phyloP scores from a whole-genome alignment of 2,329 filamentous ascomycete species.

The Botrytis squamosa region DNA sequence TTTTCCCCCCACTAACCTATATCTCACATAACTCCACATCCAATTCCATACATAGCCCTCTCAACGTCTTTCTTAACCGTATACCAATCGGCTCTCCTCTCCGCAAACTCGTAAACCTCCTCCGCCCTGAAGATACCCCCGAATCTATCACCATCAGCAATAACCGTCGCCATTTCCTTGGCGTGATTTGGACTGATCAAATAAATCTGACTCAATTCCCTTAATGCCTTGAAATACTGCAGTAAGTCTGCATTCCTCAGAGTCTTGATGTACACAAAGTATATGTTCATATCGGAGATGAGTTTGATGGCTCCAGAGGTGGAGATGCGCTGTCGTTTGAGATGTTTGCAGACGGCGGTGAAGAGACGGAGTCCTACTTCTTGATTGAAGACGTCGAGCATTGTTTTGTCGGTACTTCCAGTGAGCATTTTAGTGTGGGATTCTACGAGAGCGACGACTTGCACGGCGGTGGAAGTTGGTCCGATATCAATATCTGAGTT shows the following conservation, averaged over 20 bases:
- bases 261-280: slow-evolving; percentile 79
- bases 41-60: slow-evolving; percentile 94
- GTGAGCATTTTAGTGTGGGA: slow-evolving; percentile 90
- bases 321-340: slow-evolving; percentile 92
- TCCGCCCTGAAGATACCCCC: slow-evolving; percentile 90
- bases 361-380: slow-evolving; percentile 94
- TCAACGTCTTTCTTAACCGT: slow-evolving; percentile 85
- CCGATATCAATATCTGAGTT: slow-evolving; percentile 56
- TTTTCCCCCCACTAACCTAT: background rate
- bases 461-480: slow-evolving; percentile 73
- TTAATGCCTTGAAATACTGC: slow-evolving; percentile 86
- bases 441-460: slow-evolving; percentile 80
- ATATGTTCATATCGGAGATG: slow-evolving; percentile 95
- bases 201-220: slow-evolving; percentile 93
- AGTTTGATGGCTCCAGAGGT: slow-evolving; percentile 86
- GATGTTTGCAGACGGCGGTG: slow-evolving; percentile 88
- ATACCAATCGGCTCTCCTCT: slow-evolving; percentile 93
- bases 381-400: slow-evolving; percentile 97
- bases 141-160: slow-evolving; percentile 88
- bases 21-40: slow-evolving; percentile 58
- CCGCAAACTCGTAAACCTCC: slow-evolving; percentile 96
- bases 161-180: slow-evolving; percentile 92
- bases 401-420: slow-evolving; percentile 95
- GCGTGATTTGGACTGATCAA: slow-evolving; percentile 83
- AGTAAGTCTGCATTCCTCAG: slow-evolving; percentile 81